Conservation (phyloP, 495 filamentous ascomycete genomes). For the Pyrenula aspistea region DNA sequence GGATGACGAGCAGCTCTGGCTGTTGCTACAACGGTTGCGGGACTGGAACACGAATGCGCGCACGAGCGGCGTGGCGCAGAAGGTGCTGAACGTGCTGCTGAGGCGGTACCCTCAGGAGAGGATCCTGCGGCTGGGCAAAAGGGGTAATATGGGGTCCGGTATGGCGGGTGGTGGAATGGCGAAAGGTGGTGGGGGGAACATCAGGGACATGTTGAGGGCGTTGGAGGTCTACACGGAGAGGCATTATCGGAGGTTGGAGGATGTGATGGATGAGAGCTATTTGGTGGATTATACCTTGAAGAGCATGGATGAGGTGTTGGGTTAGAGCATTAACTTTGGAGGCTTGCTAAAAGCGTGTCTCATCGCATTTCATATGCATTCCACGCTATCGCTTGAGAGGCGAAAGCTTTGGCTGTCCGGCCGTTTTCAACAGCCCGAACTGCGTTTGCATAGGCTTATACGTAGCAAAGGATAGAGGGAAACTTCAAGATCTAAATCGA, state of each 20-base stretch:
- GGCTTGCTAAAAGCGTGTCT: no score
- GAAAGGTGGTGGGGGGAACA: slow-evolving; percentile 41
- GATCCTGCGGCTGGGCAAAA: slow-evolving; percentile 52
- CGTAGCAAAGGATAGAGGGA: no score
- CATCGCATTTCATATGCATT: no score
- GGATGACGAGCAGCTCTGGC: slow-evolving; percentile 69
- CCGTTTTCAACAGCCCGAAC: no score
- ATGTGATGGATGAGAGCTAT: slow-evolving; percentile 87
- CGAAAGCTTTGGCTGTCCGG: no score
- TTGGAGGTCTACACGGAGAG: slow-evolving; percentile 80
- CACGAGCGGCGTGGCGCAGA: slow-evolving; percentile 75
- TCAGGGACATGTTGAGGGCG: slow-evolving; percentile 74
- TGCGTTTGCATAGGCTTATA: no score
- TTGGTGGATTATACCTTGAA: slow-evolving; percentile 82
- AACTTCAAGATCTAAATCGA: no score
- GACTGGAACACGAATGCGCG: slow-evolving; percentile 97
- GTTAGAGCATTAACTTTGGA: no score
- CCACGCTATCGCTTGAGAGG: no score
- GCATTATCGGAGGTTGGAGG: slow-evolving; percentile 78
- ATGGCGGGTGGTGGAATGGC: slow-evolving; percentile 23
- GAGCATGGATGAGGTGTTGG: slow-evolving; percentile 73
- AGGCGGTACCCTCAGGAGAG: slow-evolving; percentile 62
- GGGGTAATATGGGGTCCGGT: slow-evolving; percentile 10
- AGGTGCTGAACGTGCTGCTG: slow-evolving; percentile 69
- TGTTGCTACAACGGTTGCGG: slow-evolving; percentile 63